These are phyloP conservation scores for Sporothrix luriei DNA, from an alignment of 2,329 filamentous ascomycete genomes.

Conservation along the genomic window DNA sequence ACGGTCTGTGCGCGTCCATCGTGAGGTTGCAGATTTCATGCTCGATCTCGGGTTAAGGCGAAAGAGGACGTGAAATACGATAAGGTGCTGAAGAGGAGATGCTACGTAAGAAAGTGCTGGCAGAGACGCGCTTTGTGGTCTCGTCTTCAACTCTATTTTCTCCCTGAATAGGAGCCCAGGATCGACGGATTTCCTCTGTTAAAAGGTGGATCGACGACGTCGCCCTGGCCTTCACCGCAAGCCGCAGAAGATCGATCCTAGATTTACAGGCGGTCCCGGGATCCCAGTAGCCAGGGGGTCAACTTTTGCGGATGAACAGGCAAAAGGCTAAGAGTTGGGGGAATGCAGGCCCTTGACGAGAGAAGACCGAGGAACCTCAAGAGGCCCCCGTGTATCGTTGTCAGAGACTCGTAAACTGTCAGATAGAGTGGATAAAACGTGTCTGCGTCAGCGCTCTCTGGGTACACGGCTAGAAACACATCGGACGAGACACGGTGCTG, in stretches of 20 bases:
- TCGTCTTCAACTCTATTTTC: neutral
- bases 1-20: slow-evolving; percentile 24
- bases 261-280: neutral
- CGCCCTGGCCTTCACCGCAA: neutral
- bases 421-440: no score
- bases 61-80: neutral
- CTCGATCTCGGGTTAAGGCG: slow-evolving; percentile 13
- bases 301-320: neutral
- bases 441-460: no score
- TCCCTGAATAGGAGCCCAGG: slow-evolving; percentile 10
- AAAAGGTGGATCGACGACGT: slow-evolving; percentile 22
- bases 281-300: neutral
- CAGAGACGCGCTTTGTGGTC: neutral
- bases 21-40: slow-evolving; percentile 22
- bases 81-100: no score
- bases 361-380: neutral
- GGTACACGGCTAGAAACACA: neutral
- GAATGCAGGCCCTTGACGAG: slow-evolving; percentile 6
- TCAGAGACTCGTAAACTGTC: neutral
- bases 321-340: neutral
- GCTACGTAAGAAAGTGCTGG: neutral
- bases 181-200: neutral
- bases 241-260: neutral
- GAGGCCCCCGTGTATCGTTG: neutral
- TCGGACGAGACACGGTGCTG: neutral